Evolutionary conservation across 2,329 filamentous ascomycete genomes (phyloP), one percentile per base, ranked within the genome.

Genomic region (Diaporthe sp.): DNA sequence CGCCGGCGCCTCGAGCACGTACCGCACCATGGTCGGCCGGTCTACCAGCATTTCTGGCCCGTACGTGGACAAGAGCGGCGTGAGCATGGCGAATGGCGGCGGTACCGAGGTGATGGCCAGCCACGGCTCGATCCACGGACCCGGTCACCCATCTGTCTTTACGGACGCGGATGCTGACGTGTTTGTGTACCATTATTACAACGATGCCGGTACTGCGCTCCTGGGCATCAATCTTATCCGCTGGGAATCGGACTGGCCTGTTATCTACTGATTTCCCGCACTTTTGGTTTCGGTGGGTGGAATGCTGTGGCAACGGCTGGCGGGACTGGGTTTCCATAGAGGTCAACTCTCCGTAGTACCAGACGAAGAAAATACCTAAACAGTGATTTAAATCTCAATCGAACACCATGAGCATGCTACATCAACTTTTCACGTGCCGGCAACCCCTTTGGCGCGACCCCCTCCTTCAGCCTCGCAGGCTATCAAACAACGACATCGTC

Each of bases 391-490:
- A 46, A 28, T 46, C 39, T 46, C 17, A 17, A 19, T 22, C 2
- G 3, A 62, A 62, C 3, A 22, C 15, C 4, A 15, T 62, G 37
- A 19, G 8, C 8, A 10, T 28, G 39, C 25, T 46, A 12, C 25
- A 3, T 42, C 19, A 19, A 28, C 25, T 65, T 62, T 28, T 12
- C n/a, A 39, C 10, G 49, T 12, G 49, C n/a, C 49, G 22, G 49
- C 22, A 51, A 0, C n/a, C 2, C n/a, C 3, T 22, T 6, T 28
- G 6, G 28, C 25, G 7, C 8, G 10, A 15, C 53, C 9, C 28
- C 6, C n/a, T n/a, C n/a, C n/a, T n/a, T 19, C 22, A 7, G 13
- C 53, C 7, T 9, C 25, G 5, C 0, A 83, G 68, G 1, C 82
- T 81, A 2, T 68, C 13, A 68, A 10, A 51, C 44, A 51, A 51